Conservation (phyloP, 495 filamentous ascomycete species). For the Xylaria bambusicola region DNA sequence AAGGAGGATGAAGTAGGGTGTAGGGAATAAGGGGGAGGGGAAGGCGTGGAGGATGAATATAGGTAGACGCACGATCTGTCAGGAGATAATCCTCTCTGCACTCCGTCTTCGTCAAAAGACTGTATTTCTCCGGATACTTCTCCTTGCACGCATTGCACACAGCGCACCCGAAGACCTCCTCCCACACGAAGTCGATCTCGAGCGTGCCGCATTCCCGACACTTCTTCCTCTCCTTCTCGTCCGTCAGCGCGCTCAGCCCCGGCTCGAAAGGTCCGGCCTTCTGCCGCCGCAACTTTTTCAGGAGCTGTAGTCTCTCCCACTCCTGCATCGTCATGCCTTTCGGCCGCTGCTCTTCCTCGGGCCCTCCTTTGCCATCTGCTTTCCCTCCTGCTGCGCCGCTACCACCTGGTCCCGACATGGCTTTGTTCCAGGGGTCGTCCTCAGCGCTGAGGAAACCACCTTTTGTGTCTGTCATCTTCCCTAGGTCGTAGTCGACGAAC, state of each 20-base stretch:
- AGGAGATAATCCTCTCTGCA: slow-evolving; percentile 91
- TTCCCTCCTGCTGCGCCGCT: slow-evolving; percentile 33
- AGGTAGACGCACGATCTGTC: slow-evolving; percentile 73
- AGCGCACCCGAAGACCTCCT: slow-evolving; percentile 55
- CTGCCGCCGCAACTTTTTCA: slow-evolving; percentile 66
- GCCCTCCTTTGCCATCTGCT: background rate
- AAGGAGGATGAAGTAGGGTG: no score
- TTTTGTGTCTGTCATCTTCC: slow-evolving; percentile 96
- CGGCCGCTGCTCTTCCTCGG: slow-evolving; percentile 58
- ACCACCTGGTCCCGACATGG: slow-evolving; percentile 52
- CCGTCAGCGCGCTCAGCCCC: slow-evolving; percentile 68
- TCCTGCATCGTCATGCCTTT: slow-evolving; percentile 83
- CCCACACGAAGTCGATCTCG: slow-evolving; percentile 95
- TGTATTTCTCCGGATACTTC: slow-evolving; percentile 86
- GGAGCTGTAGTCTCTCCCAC: slow-evolving; percentile 82
- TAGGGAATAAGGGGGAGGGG: no score
- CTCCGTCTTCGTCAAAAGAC: slow-evolving; percentile 93
- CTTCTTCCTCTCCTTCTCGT: slow-evolving; percentile 63
- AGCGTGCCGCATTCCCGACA: slow-evolving; percentile 81
- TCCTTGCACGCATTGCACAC: slow-evolving; percentile 60
- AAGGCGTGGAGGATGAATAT: background rate
- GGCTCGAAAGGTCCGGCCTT: slow-evolving; percentile 87
- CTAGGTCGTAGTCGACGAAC: slow-evolving; percentile 96
- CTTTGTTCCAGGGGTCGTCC: slow-evolving; percentile 88
- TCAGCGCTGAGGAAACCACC: slow-evolving; percentile 85